Conservation (phyloP, 768 basidiomycete genomes). For the Calocybe cyanea region DNA sequence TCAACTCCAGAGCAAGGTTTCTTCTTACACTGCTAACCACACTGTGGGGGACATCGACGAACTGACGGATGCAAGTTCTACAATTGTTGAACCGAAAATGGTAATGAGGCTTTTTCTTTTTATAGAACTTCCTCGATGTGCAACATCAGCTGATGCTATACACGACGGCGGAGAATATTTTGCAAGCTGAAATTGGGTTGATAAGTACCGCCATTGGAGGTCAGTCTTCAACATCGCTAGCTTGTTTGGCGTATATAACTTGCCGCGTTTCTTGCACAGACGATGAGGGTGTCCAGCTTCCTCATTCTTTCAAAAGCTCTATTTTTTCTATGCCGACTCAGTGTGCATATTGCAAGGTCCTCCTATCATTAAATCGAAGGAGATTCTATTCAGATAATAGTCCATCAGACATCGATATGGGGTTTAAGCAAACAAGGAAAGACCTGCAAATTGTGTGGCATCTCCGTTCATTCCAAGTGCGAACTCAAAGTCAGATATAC, state of each 20-base stretch:
- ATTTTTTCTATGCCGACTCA: conserved; percentile 83
- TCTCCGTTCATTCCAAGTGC: conserved; percentile 82
- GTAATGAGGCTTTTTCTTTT: conserved; percentile 17
- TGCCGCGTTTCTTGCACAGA: conserved; percentile 39
- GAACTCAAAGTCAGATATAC: conserved; percentile 64
- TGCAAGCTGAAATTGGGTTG: conserved; percentile 62
- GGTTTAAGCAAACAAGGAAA: conserved; percentile 85
- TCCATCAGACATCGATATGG: conserved; percentile 73
- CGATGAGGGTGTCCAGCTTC: conserved; percentile 67
- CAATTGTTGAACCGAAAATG: conserved; percentile 6
- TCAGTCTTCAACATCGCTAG: conserved; percentile 25
- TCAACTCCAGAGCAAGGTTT: conserved; percentile 42
- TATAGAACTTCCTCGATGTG: conserved; percentile 60
- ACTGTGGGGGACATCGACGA: conserved; percentile 56
- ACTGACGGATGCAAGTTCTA: conserved; percentile 47
- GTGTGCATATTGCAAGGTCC: conserved; percentile 79
- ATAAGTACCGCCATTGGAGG: conserved; percentile 63
- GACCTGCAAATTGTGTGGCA: conserved; percentile 72
- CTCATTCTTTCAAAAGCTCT: conserved; percentile 81
- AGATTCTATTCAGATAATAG: not conserved
- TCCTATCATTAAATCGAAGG: conserved; percentile 6
- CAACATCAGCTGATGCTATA: conserved; percentile 57
- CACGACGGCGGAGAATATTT: conserved; percentile 49
- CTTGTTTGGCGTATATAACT: not conserved
- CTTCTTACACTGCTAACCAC: conserved; percentile 44